These are phyloP conservation scores for Gossypium turneri DNA, from an alignment of 345 rosid species.

Conservation along the genomic window DNA sequence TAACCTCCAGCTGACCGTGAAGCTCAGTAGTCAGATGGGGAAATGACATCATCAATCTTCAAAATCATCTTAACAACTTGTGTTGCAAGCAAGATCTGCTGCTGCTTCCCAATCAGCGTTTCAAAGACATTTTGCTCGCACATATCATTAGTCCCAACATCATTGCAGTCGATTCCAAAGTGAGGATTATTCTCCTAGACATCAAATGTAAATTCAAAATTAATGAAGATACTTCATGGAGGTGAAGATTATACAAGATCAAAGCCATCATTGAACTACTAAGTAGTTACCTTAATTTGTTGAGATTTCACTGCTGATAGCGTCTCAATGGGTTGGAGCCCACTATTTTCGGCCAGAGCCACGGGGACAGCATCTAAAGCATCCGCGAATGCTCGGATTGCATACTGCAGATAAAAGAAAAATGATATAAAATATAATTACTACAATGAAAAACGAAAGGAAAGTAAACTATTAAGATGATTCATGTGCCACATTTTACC, in stretches of 20 bases:
- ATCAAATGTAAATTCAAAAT: neutral
- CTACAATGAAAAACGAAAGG: neutral
- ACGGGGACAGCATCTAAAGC: conserved; percentile 80
- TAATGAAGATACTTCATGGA: neutral
- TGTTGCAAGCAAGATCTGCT: conserved; percentile 90
- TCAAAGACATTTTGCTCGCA: conserved; percentile 84
- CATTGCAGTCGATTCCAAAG: conserved; percentile 91
- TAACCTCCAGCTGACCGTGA: conserved; percentile 9
- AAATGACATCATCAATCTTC: conserved; percentile 93
- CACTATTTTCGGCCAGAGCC: conserved; percentile 99
- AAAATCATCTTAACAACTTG: conserved; percentile 99
- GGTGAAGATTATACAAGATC: neutral
- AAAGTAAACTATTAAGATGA: neutral
- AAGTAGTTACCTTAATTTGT: conserved; percentile 63
- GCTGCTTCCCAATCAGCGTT: conserved; percentile 96
- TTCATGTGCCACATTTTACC: conserved; percentile 29
- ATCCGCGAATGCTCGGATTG: conserved; percentile 92
- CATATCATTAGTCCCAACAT: conserved; percentile 93
- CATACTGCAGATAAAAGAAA: conserved; percentile 58
- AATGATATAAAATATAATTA: neutral
- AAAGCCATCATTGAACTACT: neutral
- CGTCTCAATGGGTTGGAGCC: conserved; percentile 91
- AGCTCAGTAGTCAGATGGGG: conserved; percentile 67
- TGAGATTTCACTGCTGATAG: conserved; percentile 90
- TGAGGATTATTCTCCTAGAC: conserved; percentile 75